Evolutionary conservation across 495 filamentous ascomycete genomes (phyloP), one percentile per base, ranked within the genome.

Genomic region (Aspergillus taichungensis): DNA sequence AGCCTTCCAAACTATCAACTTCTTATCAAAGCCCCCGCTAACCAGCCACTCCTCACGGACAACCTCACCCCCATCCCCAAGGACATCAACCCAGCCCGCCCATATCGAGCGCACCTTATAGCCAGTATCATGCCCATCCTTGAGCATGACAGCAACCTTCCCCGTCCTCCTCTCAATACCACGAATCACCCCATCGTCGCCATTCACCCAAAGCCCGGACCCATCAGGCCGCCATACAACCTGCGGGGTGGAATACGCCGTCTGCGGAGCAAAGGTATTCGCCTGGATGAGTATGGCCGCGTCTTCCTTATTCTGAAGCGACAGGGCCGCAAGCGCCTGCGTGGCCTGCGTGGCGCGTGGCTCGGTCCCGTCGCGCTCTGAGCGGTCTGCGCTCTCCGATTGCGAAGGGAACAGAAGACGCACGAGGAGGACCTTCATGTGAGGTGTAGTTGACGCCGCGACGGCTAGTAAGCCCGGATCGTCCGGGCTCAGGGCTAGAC

Each of bases 11-110:
- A 84, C 63, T 42, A 83, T 63, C 50, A 85, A 57, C 31, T 57
- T 65, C 57, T 75, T 78, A 66, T 86, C 83, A 63, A 86, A 86
- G 7, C 79, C 83, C 5, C 82, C 82, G 66, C 78, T 83, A 30
- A 85, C 66, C 37, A 85, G 49, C 68, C 72, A 73, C 60, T 86
- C 82, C 49, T 72, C 62, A 37, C 46, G 52, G 28, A 33, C 34
- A 4, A 49, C 37, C 36, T 61, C 56, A 6, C 51, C 64, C 6
- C 51, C 64, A 18, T 59, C 53, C 11, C 54, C 34, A n/a, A 35
- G 39, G 5, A 59, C 58, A 42, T 63, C 51, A 30, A 83, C 70
- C 51, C 47, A 53, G 6, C 82, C 83, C 1, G 78, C 77, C 77
- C 79, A 85, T 30, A 86, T 63, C 50, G 75, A 77, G 34, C 82